Evolutionary conservation across 78 protist species (phyloP).

Genomic region (Diacronema lutheri): DNA sequence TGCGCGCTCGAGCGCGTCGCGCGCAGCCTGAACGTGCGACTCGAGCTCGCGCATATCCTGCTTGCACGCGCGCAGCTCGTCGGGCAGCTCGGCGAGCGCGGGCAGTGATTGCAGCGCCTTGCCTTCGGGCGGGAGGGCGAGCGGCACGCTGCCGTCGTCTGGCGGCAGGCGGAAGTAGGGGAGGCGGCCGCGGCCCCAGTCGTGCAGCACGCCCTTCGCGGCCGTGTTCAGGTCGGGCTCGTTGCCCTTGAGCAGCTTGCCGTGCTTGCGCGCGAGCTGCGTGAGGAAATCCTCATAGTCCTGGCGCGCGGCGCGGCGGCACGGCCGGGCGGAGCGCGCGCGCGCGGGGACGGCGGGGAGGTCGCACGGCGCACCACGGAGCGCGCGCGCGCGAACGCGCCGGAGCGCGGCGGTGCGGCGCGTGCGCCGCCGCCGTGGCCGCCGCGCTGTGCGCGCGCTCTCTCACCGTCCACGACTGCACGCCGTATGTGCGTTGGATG

Average conservation of each 20-base stretch:
- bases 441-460: too few species aligned
- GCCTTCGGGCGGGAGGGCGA: too few species aligned
- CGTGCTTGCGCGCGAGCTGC: conserved; percentile 55
- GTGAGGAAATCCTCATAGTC: conserved; percentile 80
- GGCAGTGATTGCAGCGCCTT: too few species aligned
- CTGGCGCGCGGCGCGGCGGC: background rate
- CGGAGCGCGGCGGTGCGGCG: background rate
- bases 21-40: background rate
- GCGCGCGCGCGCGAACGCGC: background rate
- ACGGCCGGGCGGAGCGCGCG: too few species aligned
- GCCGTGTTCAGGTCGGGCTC: conserved; percentile 79
- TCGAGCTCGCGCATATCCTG: background rate
- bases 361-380: too few species aligned
- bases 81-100: too few species aligned
- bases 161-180: conserved; percentile 91
- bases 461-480: conserved; percentile 60
- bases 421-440: background rate
- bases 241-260: conserved; percentile 61
- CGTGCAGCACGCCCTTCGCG: conserved; percentile 85
- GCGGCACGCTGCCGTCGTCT: background rate
- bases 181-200: conserved; percentile 89
- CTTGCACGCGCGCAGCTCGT: background rate
- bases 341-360: too few species aligned
- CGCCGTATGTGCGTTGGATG: conserved; percentile 71
- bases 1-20: background rate